phyloP scores from a whole-genome alignment of 2,329 filamentous ascomycete genomes.

The Fusarium hostae region DNA sequence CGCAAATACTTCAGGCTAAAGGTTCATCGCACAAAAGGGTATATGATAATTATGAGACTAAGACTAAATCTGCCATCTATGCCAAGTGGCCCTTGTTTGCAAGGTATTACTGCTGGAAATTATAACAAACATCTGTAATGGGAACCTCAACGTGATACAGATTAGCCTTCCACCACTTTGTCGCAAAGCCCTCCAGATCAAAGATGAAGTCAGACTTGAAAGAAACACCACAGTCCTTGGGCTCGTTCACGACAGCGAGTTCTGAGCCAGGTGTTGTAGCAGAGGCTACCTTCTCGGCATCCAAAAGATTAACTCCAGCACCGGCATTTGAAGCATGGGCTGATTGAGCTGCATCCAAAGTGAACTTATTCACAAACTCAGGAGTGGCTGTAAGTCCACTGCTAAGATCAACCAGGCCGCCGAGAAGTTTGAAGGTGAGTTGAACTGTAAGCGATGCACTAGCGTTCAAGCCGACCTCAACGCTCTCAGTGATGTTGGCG shows the following conservation, averaged over 20 bases:
- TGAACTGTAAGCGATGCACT: slow-evolving; percentile 12
- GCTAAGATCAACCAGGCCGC: slow-evolving; percentile 12
- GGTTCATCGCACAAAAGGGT: background rate
- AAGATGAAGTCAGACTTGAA: slow-evolving; percentile 16
- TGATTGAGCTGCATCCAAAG: background rate
- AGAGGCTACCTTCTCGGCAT: background rate
- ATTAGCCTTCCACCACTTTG: slow-evolving; percentile 16
- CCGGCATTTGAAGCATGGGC: background rate
- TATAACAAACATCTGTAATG: slow-evolving; percentile 10
- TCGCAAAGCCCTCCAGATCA: slow-evolving; percentile 16
- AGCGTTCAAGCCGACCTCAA: slow-evolving; percentile 7
- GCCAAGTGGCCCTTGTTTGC: background rate
- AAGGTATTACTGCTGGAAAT: background rate
- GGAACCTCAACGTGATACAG: slow-evolving; percentile 13
- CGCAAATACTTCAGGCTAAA: background rate
- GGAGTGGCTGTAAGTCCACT: slow-evolving; percentile 11
- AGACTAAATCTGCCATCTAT: background rate
- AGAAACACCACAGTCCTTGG: slow-evolving; percentile 7
- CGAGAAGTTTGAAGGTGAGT: slow-evolving; percentile 7
- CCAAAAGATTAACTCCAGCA: background rate
- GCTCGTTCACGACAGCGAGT: background rate
- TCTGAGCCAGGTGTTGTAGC: background rate
- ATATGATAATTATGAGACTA: background rate
- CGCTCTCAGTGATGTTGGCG: slow-evolving; percentile 12
- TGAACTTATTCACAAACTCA: slow-evolving; percentile 17